A percentile compares a stretch with the other conserved stretches of the same genome.
phyloP scores from a whole-genome alignment of 2,329 filamentous ascomycete genomes.

The Dactylellina cionopaga region DNA sequence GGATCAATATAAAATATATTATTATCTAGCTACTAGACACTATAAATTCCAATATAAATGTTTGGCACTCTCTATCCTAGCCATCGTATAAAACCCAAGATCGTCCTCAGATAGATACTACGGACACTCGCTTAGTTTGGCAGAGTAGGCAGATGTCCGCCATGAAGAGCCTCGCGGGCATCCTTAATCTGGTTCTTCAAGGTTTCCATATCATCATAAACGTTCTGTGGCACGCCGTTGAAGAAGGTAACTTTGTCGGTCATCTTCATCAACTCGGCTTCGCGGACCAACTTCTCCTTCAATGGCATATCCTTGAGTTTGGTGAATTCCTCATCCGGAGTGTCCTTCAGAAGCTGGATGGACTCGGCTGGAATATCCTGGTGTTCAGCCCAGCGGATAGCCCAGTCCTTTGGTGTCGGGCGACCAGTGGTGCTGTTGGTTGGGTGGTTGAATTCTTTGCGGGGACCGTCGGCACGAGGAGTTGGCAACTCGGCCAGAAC shows the following conservation, averaged over 20 bases:
- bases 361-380: not conserved
- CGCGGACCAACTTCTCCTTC: slow-evolving; percentile 21
- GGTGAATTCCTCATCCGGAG: slow-evolving; percentile 4
- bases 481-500: slow-evolving; percentile 7
- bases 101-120: no score
- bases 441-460: not conserved
- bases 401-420: slow-evolving; percentile 4
- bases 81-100: no score
- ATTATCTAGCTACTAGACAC: no score
- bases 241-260: slow-evolving; percentile 24
- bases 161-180: not conserved
- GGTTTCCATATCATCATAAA: slow-evolving; percentile 22
- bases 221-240: slow-evolving; percentile 2
- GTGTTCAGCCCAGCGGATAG: not conserved
- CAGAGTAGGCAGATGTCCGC: slow-evolving; percentile 15
- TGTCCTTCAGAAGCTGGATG: slow-evolving; percentile 1
- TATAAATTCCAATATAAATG: no score
- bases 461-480: not conserved
- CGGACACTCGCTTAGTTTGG: not conserved
- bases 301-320: not conserved
- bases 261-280: slow-evolving; percentile 11
- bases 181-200: not conserved
- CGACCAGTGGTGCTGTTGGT: not conserved
- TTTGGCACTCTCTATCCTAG: no score
- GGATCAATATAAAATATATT: no score